phyloP scores from a whole-genome alignment of 306 rosid species.

The Fagus crenata region DNA sequence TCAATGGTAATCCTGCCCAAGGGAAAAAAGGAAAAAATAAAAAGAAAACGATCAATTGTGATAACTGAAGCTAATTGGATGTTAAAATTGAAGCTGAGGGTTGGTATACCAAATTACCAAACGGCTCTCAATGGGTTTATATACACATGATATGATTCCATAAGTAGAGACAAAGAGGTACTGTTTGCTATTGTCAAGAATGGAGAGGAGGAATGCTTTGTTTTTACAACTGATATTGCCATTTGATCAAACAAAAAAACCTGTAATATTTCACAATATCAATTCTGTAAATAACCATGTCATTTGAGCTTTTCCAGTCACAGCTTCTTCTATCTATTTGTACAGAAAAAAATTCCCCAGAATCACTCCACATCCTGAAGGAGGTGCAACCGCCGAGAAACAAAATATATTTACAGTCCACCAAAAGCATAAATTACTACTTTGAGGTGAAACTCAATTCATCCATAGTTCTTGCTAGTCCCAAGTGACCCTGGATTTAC shows the following conservation, averaged over 20 bases:
- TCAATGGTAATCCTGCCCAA: too few species aligned
- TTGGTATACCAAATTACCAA: too few species aligned
- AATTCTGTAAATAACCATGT: background rate
- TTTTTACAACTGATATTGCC: background rate
- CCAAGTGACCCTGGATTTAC: constrained; percentile 40
- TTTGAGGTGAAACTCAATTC: constrained; percentile 38
- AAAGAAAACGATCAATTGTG: too few species aligned
- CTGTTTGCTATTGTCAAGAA: background rate
- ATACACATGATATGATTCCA: background rate
- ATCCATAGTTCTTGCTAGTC: constrained; percentile 40
- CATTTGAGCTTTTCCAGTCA: too few species aligned
- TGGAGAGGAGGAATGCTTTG: background rate
- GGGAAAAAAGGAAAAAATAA: too few species aligned
- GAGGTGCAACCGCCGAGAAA: constrained; percentile 1
- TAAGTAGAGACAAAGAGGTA: too few species aligned
- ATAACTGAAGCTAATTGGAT: too few species aligned
- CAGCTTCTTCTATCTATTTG: constrained; percentile 25
- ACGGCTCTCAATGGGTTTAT: background rate
- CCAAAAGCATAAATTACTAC: constrained; percentile 21
- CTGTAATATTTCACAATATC: background rate
- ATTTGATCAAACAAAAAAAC: background rate
- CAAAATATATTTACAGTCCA: constrained; percentile 27
- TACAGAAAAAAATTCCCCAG: constrained; percentile 39
- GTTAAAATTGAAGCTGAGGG: too few species aligned
- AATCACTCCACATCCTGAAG: constrained; percentile 26